Base-by-base conservation (phyloP, 2,329 filamentous ascomycete species). In the Ceratocystiopsis minuta region DNA sequence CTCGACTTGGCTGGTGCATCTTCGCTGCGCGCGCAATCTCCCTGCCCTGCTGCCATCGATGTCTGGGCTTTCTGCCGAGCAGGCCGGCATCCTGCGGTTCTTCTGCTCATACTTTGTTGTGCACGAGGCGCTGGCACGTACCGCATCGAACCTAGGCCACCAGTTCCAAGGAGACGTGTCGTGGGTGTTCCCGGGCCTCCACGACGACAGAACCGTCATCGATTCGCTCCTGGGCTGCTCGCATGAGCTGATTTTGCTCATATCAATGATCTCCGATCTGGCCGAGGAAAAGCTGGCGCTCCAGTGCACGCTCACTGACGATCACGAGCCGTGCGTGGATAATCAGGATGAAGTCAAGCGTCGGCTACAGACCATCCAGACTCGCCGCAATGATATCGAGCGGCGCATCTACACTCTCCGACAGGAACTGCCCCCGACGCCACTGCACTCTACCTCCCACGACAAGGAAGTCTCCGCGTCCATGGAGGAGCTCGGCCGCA, bases 401-500 rank as follows among this genome's bases (percentile, higher is more conserved):
- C 13, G 37, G 14, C 13, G 20, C 10, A 18, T 38, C n/a, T 38
- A 38, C 24, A 38, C 37, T 3, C 20, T 38, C 13, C 37, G 20
- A 31, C 37, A 38, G 37, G 15, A 13, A 14, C 37, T 38, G 37
- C 37, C 37, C 28, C 37, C 20, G 7, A 15, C 24, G 14, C 20
- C 18, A 4, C 15, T 20, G 14, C 20, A 38, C 6, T 31, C 24
- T 3, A 14, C 20, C 13, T 15, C 16, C 20, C 20, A 38, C 5
- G 37, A 31, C 14, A 7, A 12, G 3, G 37, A 31, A 3, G 4
- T n/a, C 3, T 18, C n/a, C 13, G 37, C 20, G n/a, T 28, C 37
- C 15, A 38, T 18, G 24, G 37, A 39, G 31, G 37, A 39, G 28
- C 15, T 40, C n/a, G n/a, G 37, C 14, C 13, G 16, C 12, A 51